phyloP scores from a whole-genome alignment of 257 asterid genomes.

The Apocynum venetum region DNA sequence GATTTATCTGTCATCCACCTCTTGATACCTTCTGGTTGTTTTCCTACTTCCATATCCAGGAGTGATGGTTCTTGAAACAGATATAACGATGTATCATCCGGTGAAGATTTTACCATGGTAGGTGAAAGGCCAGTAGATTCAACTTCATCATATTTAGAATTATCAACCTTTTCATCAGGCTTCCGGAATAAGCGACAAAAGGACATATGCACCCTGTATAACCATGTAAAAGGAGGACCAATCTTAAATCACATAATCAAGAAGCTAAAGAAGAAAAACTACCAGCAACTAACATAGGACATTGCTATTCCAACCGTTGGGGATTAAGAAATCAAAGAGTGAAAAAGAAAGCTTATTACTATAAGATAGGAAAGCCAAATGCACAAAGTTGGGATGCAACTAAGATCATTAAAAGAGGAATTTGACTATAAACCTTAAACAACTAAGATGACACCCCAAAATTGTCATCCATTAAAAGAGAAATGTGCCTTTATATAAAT shows the following conservation, averaged over 20 bases:
- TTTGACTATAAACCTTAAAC: no score
- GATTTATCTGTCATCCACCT: constrained; percentile 30
- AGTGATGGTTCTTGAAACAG: constrained; percentile 37
- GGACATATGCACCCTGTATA: constrained; percentile 58
- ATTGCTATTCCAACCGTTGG: not conserved
- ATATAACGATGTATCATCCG: constrained; percentile 53
- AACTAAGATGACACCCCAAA: no score
- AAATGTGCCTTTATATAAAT: no score
- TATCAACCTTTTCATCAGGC: constrained; percentile 42
- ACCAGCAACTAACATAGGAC: not conserved
- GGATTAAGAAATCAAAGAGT: not conserved
- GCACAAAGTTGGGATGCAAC: not conserved
- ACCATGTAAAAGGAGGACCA: not conserved
- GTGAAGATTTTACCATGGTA: constrained; percentile 45
- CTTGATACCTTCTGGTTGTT: constrained; percentile 36
- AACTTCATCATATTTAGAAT: constrained; percentile 40
- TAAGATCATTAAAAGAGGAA: no score
- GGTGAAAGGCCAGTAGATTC: constrained; percentile 41
- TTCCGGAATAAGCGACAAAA: constrained; percentile 69
- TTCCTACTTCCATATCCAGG: constrained; percentile 24
- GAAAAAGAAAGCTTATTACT: not conserved
- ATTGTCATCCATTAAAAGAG: no score
- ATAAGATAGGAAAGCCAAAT: not conserved
- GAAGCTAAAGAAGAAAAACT: not conserved
- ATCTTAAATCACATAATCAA: not conserved